Percentiles rank a stretch among this genome's conserved stretches.
Evolutionary conservation across 2,329 filamentous ascomycete genomes (phyloP).

Genomic region (Colletotrichum sp.): DNA sequence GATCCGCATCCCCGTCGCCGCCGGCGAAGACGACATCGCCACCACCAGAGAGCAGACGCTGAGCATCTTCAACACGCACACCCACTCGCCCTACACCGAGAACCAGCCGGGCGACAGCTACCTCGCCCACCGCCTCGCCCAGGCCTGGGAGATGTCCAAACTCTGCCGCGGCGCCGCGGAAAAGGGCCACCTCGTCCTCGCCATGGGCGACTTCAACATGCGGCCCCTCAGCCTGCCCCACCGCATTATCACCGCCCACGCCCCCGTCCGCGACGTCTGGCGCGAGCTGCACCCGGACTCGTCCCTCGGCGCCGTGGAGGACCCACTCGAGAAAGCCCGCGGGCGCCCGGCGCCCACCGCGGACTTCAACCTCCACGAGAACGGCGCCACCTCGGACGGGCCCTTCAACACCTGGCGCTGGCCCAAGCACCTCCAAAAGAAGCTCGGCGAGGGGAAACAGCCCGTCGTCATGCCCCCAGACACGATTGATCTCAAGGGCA

Average conservation of each 20-base stretch:
- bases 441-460: conserved; percentile 68
- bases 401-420: conserved; percentile 94
- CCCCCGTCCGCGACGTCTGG: conserved; percentile 85
- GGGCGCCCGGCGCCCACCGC: conserved; percentile 74
- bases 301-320: conserved; percentile 75
- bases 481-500: conserved; percentile 74
- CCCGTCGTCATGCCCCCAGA: conserved; percentile 66
- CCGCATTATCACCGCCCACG: conserved; percentile 78
- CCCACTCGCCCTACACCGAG: conserved; percentile 83
- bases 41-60: conserved; percentile 64
- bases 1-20: conserved; percentile 48
- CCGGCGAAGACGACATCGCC: background rate
- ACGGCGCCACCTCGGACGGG: conserved; percentile 88
- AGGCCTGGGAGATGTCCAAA: conserved; percentile 95
- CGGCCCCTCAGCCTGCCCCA: conserved; percentile 86
- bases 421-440: conserved; percentile 73
- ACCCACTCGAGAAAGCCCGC: conserved; percentile 70
- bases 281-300: conserved; percentile 82
- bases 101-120: conserved; percentile 81
- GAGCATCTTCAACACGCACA: conserved; percentile 88
- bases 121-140: conserved; percentile 85
- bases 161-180: conserved; percentile 82
- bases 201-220: conserved; percentile 96
- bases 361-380: conserved; percentile 76
- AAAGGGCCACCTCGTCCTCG: conserved; percentile 82